phyloP scores from a whole-genome alignment of 2,329 filamentous ascomycete genomes.

The Coniosporium tulheliwenetii region DNA sequence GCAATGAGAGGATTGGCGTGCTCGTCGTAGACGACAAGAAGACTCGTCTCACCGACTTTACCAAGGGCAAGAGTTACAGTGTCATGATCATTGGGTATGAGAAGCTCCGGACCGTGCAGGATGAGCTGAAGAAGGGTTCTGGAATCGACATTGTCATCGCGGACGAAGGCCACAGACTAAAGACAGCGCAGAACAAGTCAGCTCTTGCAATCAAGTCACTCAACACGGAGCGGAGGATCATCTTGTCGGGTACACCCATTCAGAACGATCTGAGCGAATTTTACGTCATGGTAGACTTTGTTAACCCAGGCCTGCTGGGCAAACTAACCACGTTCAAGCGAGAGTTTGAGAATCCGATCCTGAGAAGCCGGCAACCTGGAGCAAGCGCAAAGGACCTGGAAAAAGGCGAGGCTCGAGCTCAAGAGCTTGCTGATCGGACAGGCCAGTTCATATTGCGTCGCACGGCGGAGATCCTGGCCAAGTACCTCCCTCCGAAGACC shows the following conservation, averaged over 20 bases:
- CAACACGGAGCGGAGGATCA: constrained; percentile 44
- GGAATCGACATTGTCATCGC: constrained; percentile 55
- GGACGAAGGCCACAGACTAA: constrained; percentile 54
- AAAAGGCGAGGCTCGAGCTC: constrained; percentile 44
- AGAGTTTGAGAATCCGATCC: constrained; percentile 48
- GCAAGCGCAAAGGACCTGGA: constrained; percentile 46
- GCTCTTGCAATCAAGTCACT: constrained; percentile 49
- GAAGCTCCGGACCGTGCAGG: constrained; percentile 48
- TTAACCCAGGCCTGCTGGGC: constrained; percentile 50
- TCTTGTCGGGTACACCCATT: constrained; percentile 51
- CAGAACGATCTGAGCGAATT: constrained; percentile 56
- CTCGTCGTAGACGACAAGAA: constrained; percentile 47
- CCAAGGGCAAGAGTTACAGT: constrained; percentile 49
- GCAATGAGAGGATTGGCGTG: constrained; percentile 53
- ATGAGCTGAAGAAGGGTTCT: constrained; percentile 44
- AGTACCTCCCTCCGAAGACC: constrained; percentile 50
- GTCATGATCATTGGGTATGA: constrained; percentile 64
- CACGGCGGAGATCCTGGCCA: constrained; percentile 49
- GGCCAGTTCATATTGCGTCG: constrained; percentile 50
- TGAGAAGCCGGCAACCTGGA: constrained; percentile 47
- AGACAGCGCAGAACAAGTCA: constrained; percentile 54
- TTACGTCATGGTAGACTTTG: constrained; percentile 51
- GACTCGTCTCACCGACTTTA: constrained; percentile 48
- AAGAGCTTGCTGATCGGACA: constrained; percentile 45
- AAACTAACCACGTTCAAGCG: constrained; percentile 47